Evolutionary conservation across 768 basidiomycete species (phyloP), one percentile per base, ranked within the genome.

Genomic region (Mycena sanguinolenta): DNA sequence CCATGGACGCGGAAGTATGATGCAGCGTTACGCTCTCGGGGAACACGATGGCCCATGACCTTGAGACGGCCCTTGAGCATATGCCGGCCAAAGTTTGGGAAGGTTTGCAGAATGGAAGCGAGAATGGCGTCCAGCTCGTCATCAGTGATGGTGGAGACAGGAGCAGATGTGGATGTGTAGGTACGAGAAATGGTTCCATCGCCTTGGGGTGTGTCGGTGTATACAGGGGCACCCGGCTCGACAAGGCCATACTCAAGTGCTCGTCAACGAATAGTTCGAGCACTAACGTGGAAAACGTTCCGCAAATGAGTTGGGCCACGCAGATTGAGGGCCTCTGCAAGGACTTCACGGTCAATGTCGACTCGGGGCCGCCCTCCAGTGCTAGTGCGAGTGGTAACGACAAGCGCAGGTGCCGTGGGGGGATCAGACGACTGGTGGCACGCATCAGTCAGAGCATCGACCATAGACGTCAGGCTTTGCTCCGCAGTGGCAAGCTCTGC

Each of bases 31-130:
- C 73, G 72, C 12, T 57, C 50, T 1, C 53, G 28, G 16, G 75
- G 66, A n/a, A 77, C 62, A 7, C 62, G 32, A 30, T 75, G 52
- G 2, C 74, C 75, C 4, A 53, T 21, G 17, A 27, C 53, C 16
- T 42, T 58, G n/a, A 78, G 53, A 21, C 62, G 53, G 0, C 75
- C 77, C 28, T 50, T 50, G 30, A 77, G 64, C 71, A 77, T 73
- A 6, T 46, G 53, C 38, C 54, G 50, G 2, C 75, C 75, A 62
- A 72, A 73, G n/a, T 54, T 27, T 1, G 77, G 77, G 49, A 78
- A 78, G 1, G 30, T 50, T 30, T 72, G 39, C 10, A 74, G 65
- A 36, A 62, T 72, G 9, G 49, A 30, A 12, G 32, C 28, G 1
- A 77, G 39, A 7, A 67, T 32, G 1, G 27, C 34, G 61, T 76